These are phyloP conservation scores for Triticum urartu DNA, from an alignment of 176 grass and related monocot genomes.

Conservation along the genomic window DNA sequence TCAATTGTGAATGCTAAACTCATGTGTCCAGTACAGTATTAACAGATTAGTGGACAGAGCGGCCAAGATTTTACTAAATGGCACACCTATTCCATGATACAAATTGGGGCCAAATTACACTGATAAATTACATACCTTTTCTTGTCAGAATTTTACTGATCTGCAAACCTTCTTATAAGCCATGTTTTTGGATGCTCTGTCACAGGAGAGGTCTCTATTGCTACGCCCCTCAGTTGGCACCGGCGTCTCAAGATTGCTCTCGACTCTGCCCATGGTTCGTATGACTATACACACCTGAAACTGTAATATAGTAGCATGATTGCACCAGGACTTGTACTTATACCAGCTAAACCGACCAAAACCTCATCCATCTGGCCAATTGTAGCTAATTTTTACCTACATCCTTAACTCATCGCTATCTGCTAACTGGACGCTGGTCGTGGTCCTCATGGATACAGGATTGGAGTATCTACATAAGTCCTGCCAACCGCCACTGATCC, in stretches of 20 bases:
- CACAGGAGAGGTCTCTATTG: conserved; percentile 13
- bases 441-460: conserved; percentile 28
- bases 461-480: conserved; percentile 55
- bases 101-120: neutral
- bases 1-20: neutral
- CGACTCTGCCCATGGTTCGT: conserved; percentile 47
- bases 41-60: neutral
- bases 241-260: conserved; percentile 57
- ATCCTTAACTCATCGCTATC: neutral
- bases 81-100: neutral
- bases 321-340: neutral
- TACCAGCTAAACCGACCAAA: neutral
- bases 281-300: neutral
- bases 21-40: neutral
- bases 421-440: neutral
- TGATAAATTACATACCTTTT: neutral
- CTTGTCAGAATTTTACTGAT: neutral
- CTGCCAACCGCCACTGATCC: conserved; percentile 47
- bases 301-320: neutral
- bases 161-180: neutral
- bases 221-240: conserved; percentile 43
- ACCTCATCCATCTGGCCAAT: neutral
- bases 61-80: neutral
- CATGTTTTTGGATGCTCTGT: neutral
- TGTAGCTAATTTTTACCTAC: neutral